Evolutionary conservation across 2,329 filamentous ascomycete species (phyloP), one percentile per base, ranked within the genome.

Genomic region (Fusarium lateritium): DNA sequence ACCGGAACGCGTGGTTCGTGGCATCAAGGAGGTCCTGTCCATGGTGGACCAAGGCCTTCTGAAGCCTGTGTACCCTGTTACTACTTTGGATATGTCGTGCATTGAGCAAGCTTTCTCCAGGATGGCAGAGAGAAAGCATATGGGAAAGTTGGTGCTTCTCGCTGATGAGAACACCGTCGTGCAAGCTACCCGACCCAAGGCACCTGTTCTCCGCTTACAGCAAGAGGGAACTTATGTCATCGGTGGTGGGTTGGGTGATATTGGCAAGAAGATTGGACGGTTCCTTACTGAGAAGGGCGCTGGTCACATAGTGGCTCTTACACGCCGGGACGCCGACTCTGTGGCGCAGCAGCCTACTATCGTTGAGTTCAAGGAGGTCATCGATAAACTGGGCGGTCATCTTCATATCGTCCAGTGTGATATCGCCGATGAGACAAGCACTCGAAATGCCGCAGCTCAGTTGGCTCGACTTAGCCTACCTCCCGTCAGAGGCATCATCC

Each of bases 331-430:
- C 14, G 28, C 45, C 6, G 45, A 43, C 7, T 57, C 28, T 0
- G 38, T 42, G 1, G 22, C 21, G 2, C 45, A 43, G 38, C 13
- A 43, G 8, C 45, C 45, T 26, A 28, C 45, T 3, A 24, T 58
- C 7, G 4, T 52, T 11, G 55, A 45, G 24, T 51, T 44, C 6
- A 24, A 6, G 8, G 13, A 56, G 6, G 28, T 24, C 5, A 39
- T 58, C 14, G 5, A 10, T 15, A 9, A 26, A 34, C 13, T 51
- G 10, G 46, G 46, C 13, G 39, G 55, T 15, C 15, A 10, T 39
- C 55, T 58, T n/a, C 46, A 52, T 2, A 58, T 58, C 7, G 15
- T 58, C 3, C 46, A 58, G 15, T 56, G 55, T 11, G 55, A 58
- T 4, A 45, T 58, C n/a, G 19, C 11, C 4, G 31, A 58, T 13